Evolutionary conservation across 768 basidiomycete species (phyloP), one percentile per base, ranked within the genome.

Genomic region (Boletus vinaceobasis): DNA sequence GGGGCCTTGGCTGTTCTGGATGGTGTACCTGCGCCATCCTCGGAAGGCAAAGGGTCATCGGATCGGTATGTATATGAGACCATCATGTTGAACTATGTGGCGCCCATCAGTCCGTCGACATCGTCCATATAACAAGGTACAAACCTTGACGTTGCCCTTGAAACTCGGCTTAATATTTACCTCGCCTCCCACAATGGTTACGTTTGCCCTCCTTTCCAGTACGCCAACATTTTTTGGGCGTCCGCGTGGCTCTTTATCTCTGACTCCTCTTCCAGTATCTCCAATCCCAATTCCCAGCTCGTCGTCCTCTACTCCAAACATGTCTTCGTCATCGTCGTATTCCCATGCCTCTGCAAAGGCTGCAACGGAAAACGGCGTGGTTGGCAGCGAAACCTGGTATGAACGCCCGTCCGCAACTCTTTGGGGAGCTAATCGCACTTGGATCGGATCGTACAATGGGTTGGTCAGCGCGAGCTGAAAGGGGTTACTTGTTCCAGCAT

Each of bases 311-410:
- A 70, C 66, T 36, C 81, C 83, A 62, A 87, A 87, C 88, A 91
- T 90, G 42, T 79, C 80, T 33, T 92, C 93, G 54, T 96, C 93
- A 55, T 94, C 94, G 50, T 97, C 96, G 58, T 94, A 97, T 70
- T 98, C 94, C 96, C 96, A 98, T 33, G 92, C 93, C 68, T 98
- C 97, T 17, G 93, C 93, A 65, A 89, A 95, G 3, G 96, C 90
- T 14, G 88, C 86, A 44, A 98, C 83, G 6, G 88, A 76, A 67
- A 99, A 96, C 9, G 85, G 73, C 0, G 82, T 75, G 11, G 84
- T 85, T 1, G 93, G 95, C 3, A 98, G 74, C 10, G 87, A 85
- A 6, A 96, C 78, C 1, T 85, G 87, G 65, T 90, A 96, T 7
- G 70, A 71, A 33, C 63, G 72, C 37, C 74, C 70, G 36, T 77